These are phyloP conservation scores for Penicillium dipodomyicola DNA, from an alignment of 495 filamentous ascomycete species.

Conservation along the genomic window DNA sequence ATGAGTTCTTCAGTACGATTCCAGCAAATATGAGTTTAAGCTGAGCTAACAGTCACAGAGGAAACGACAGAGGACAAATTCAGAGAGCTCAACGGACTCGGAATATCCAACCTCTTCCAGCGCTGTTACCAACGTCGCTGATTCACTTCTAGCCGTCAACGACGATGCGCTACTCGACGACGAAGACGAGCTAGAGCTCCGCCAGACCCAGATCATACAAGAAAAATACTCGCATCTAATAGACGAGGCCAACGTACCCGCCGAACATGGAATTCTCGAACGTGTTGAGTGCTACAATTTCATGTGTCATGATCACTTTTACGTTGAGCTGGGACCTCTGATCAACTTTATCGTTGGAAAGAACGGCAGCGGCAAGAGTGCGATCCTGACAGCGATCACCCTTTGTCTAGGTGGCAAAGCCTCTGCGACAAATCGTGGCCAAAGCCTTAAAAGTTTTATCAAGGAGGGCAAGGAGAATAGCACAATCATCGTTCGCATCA, in stretches of 20 bases:
- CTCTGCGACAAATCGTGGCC: constrained; percentile 92
- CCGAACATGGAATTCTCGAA: constrained; percentile 82
- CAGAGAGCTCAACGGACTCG: constrained; percentile 11
- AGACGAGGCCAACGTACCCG: constrained; percentile 65
- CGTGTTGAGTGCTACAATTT: constrained; percentile 84
- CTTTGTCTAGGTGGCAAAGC: constrained; percentile 93
- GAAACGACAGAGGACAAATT: constrained; percentile 36
- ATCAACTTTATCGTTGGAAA: constrained; percentile 98
- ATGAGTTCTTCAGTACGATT: constrained; percentile 39
- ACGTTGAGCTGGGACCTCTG: constrained; percentile 79
- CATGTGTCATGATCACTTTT: constrained; percentile 86
- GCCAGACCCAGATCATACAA: constrained; percentile 68
- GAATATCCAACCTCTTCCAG: constrained; percentile 26
- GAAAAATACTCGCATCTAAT: constrained; percentile 51
- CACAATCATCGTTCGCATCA: constrained; percentile 74
- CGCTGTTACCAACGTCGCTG: constrained; percentile 22
- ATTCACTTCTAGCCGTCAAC: constrained; percentile 29
- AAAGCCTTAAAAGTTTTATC: constrained; percentile 85
- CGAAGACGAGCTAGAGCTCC: constrained; percentile 56
- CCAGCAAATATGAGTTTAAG: neutral
- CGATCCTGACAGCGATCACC: constrained; percentile 90
- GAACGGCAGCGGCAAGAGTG: constrained; percentile 99
- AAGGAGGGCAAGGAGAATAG: constrained; percentile 76
- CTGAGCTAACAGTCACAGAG: constrained; percentile 25
- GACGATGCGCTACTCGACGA: constrained; percentile 39